Evolutionary conservation across 2,329 filamentous ascomycete species (phyloP).

Genomic region (Mycosphaerella sp.): DNA sequence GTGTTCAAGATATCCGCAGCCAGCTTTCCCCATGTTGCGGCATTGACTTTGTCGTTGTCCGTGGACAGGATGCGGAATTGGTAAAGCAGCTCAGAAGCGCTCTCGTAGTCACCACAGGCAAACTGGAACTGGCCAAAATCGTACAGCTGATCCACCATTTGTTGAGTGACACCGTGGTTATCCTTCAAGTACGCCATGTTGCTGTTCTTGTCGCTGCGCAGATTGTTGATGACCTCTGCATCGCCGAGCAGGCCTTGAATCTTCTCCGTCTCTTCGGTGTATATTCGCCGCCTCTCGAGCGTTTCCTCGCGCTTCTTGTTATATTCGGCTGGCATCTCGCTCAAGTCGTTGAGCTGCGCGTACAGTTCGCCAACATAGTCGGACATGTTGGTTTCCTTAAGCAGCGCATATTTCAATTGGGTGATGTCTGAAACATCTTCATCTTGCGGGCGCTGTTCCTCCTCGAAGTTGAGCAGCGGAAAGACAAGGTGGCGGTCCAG

Average conservation of each 20-base stretch:
- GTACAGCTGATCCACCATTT: slow-evolving; percentile 94
- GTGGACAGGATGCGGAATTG: slow-evolving; percentile 97
- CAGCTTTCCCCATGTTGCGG: slow-evolving; percentile 96
- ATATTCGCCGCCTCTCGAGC: slow-evolving; percentile 71
- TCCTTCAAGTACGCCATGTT: slow-evolving; percentile 99
- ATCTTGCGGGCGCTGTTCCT: slow-evolving; percentile 69
- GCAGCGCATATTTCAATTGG: slow-evolving; percentile 82
- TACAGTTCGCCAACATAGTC: slow-evolving; percentile 93
- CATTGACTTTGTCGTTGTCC: slow-evolving; percentile 94
- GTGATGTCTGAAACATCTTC: slow-evolving; percentile 71
- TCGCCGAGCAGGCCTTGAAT: slow-evolving; percentile 80
- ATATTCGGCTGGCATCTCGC: slow-evolving; percentile 76
- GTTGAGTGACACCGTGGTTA: slow-evolving; percentile 85
- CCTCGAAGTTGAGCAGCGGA: slow-evolving; percentile 88
- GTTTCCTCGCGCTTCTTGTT: slow-evolving; percentile 85
- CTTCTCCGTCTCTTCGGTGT: slow-evolving; percentile 80
- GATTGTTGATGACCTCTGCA: slow-evolving; percentile 81
- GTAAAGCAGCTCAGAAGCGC: slow-evolving; percentile 88
- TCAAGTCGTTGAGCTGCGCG: slow-evolving; percentile 77
- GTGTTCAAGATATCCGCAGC: slow-evolving; percentile 91
- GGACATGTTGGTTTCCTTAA: slow-evolving; percentile 98
- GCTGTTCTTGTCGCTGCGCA: slow-evolving; percentile 94
- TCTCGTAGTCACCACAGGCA: slow-evolving; percentile 88
- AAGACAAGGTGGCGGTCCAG: slow-evolving; percentile 96
- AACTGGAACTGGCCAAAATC: slow-evolving; percentile 98